Conservation (phyloP, 2,329 filamentous ascomycete genomes). For the Blastomyces percursus region DNA sequence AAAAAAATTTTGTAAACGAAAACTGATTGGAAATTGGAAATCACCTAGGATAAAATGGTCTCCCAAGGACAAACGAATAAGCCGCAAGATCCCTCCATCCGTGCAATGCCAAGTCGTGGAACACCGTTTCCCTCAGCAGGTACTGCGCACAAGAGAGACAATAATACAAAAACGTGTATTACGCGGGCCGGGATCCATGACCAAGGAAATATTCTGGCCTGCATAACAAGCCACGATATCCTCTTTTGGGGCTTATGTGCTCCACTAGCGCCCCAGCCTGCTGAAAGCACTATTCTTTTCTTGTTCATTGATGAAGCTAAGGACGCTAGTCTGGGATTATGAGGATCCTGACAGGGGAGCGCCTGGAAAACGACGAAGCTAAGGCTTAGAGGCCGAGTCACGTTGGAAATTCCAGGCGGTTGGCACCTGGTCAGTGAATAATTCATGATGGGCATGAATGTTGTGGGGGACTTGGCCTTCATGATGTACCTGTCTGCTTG, state of each 20-base stretch:
- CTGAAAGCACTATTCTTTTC: background rate
- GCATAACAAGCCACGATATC: conserved; percentile 1
- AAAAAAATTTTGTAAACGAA: background rate
- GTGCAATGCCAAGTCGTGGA: background rate
- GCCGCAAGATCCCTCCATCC: background rate
- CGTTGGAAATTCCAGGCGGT: background rate
- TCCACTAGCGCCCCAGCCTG: background rate
- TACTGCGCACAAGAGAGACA: background rate
- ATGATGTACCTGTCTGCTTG: background rate
- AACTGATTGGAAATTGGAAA: background rate
- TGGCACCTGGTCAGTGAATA: background rate
- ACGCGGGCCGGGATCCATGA: background rate
- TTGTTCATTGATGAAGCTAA: background rate
- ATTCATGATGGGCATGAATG: background rate
- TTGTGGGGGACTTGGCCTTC: background rate
- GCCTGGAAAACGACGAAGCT: background rate
- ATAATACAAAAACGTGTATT: background rate
- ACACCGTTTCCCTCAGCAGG: background rate
- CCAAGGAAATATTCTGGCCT: background rate
- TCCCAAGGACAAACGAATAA: background rate
- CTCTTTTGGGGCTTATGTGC: background rate
- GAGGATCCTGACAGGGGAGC: background rate
- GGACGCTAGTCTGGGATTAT: background rate
- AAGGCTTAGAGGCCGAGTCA: background rate
- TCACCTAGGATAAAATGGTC: background rate